These are phyloP conservation scores for Mycena galopus DNA, from an alignment of 768 basidiomycete genomes.

Conservation along the genomic window DNA sequence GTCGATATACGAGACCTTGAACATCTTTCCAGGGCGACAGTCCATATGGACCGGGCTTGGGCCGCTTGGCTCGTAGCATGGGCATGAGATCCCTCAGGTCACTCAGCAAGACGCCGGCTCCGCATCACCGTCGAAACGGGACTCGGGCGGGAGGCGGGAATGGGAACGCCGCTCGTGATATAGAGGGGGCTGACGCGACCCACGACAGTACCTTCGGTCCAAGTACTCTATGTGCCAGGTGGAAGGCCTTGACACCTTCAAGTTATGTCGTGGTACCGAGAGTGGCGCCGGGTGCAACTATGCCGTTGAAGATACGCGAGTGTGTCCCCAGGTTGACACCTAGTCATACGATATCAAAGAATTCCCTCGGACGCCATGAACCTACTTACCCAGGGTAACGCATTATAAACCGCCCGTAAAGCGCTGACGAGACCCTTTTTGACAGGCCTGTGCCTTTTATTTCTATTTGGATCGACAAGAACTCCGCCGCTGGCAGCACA, in stretches of 20 bases:
- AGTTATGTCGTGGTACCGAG: no score
- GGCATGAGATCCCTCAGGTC: slow-evolving; percentile 10
- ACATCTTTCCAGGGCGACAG: background rate
- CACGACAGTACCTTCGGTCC: background rate
- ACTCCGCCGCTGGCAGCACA: no score
- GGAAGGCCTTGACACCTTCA: no score
- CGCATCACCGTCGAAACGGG: background rate
- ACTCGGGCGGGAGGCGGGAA: background rate
- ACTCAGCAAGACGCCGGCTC: slow-evolving; percentile 5
- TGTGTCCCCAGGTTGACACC: no score
- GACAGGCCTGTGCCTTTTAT: background rate
- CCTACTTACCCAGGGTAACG: slow-evolving; percentile 10
- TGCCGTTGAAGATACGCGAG: no score
- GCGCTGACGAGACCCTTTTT: background rate
- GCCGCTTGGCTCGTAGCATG: background rate
- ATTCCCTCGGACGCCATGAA: background rate
- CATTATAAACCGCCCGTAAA: background rate
- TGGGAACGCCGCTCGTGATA: background rate
- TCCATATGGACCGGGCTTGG: background rate
- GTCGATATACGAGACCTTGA: background rate
- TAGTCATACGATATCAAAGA: no score
- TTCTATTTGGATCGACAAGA: no score
- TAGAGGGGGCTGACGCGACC: background rate
- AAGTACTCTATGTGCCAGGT: background rate
- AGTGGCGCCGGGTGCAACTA: no score